These are phyloP conservation scores for Verbascum thapsus DNA, from an alignment of 257 asterid genomes.

Conservation along the genomic window DNA sequence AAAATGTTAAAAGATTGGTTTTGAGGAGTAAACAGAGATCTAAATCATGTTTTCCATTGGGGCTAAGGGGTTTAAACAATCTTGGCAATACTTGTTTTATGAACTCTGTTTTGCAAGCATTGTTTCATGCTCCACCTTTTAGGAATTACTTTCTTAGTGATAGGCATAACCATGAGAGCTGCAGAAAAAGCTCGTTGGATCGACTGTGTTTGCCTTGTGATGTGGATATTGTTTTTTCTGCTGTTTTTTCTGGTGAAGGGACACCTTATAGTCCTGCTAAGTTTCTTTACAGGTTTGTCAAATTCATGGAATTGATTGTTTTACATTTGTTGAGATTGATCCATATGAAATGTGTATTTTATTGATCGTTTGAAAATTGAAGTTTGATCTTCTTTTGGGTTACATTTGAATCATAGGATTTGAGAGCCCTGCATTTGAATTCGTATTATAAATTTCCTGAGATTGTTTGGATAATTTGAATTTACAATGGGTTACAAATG, in stretches of 20 bases:
- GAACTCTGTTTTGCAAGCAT: constrained; percentile 80
- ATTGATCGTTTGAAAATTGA: background rate
- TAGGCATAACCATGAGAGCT: constrained; percentile 52
- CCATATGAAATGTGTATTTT: background rate
- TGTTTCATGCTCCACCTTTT: constrained; percentile 73
- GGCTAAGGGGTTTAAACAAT: constrained; percentile 77
- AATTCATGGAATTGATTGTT: constrained; percentile 13
- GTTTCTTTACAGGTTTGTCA: constrained; percentile 71
- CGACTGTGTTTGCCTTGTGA: constrained; percentile 71
- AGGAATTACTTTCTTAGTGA: constrained; percentile 69
- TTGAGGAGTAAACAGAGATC: constrained; percentile 54
- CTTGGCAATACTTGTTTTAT: constrained; percentile 75
- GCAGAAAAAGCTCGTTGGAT: constrained; percentile 45
- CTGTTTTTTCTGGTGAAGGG: constrained; percentile 61
- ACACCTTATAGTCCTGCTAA: constrained; percentile 70
- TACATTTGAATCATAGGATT: background rate
- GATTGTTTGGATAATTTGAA: too few relatives aligned
- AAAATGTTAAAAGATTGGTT: constrained; percentile 43
- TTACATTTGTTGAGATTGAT: constrained; percentile 25
- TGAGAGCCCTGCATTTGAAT: too few relatives aligned
- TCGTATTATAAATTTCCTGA: too few relatives aligned
- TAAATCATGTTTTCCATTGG: constrained; percentile 64
- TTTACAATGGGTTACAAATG: too few relatives aligned
- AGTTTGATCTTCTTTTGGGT: background rate
- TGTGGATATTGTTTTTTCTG: constrained; percentile 60